Percentiles rank a stretch among this genome's conserved stretches.
phyloP scores from a whole-genome alignment of 176 grass and related monocot genomes.

The Avena eriantha region DNA sequence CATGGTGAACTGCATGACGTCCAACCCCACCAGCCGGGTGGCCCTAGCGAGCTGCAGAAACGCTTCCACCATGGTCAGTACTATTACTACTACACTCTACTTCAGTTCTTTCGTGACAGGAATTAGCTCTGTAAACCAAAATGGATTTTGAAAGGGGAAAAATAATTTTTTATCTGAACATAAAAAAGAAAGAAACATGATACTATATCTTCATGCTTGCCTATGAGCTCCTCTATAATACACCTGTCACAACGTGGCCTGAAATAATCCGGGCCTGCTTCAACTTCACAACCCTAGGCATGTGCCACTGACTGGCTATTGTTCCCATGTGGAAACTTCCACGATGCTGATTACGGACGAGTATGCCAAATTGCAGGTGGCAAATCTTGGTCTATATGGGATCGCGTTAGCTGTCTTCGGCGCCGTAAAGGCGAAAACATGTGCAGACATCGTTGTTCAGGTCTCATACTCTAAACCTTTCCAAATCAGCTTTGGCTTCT shows the following conservation, averaged over 20 bases:
- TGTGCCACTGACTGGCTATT: background rate
- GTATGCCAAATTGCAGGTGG: constrained; percentile 50
- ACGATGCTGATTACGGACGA: constrained; percentile 21
- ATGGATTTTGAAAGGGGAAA: background rate
- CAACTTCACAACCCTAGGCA: background rate
- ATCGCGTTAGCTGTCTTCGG: constrained; percentile 63
- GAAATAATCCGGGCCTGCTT: constrained; percentile 12
- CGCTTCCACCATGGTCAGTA: constrained; percentile 70
- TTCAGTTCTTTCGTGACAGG: background rate
- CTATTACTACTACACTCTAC: background rate
- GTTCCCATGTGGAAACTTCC: constrained; percentile 12
- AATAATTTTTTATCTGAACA: background rate
- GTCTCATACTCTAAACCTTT: constrained; percentile 36
- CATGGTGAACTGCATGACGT: constrained; percentile 80
- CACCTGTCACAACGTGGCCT: too few species aligned
- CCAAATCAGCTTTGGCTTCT: constrained; percentile 30
- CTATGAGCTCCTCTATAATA: too few species aligned
- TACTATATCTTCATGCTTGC: background rate
- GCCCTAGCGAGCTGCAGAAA: constrained; percentile 76
- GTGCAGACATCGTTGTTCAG: constrained; percentile 66
- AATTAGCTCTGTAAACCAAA: background rate
- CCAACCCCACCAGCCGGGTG: constrained; percentile 68
- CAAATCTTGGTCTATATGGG: constrained; percentile 71
- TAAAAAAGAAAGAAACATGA: too few species aligned
- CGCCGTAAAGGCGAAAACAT: constrained; percentile 40